These are phyloP conservation scores for Talaromyces sp. DNA, from an alignment of 2,329 filamentous ascomycete species.

Conservation along the genomic window DNA sequence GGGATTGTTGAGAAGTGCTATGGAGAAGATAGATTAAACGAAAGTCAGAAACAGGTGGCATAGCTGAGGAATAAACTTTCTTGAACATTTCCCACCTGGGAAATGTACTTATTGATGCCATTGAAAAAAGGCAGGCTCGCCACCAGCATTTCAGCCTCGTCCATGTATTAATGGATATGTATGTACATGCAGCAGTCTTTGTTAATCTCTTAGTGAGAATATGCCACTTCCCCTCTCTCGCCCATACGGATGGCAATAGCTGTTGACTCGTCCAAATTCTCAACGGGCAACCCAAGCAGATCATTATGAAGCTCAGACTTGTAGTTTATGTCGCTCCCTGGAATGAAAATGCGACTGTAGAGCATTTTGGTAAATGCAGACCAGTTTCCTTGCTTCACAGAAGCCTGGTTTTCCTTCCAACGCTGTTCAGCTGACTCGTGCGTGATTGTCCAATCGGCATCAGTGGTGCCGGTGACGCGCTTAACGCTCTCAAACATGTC, in stretches of 20 bases:
- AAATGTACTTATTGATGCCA: too few relatives aligned
- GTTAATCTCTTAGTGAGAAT: not conserved
- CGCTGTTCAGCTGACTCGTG: slow-evolving; percentile 45
- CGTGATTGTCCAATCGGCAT: slow-evolving; percentile 56
- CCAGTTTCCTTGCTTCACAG: slow-evolving; percentile 38
- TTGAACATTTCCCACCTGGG: too few relatives aligned
- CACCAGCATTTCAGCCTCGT: too few relatives aligned
- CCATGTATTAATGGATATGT: too few relatives aligned
- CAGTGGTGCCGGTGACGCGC: slow-evolving; percentile 52
- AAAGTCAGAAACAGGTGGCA: too few relatives aligned
- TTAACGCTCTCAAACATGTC: slow-evolving; percentile 62
- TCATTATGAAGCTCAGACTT: slow-evolving; percentile 1
- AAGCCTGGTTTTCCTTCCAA: slow-evolving; percentile 43
- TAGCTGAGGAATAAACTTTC: too few relatives aligned
- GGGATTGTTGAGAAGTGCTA: too few relatives aligned
- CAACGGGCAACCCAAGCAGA: slow-evolving; percentile 1
- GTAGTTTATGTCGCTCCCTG: slow-evolving; percentile 24
- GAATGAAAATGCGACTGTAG: slow-evolving; percentile 53
- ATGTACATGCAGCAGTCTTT: not conserved
- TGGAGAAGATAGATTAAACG: too few relatives aligned
- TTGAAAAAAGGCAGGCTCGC: too few relatives aligned
- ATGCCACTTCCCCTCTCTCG: not conserved
- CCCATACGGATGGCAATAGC: not conserved
- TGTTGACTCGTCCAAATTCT: slow-evolving; percentile 8
- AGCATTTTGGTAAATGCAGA: slow-evolving; percentile 47